These are phyloP conservation scores for Saturnispora dispora DNA, from an alignment of 805 yeast species.

Conservation along the genomic window DNA sequence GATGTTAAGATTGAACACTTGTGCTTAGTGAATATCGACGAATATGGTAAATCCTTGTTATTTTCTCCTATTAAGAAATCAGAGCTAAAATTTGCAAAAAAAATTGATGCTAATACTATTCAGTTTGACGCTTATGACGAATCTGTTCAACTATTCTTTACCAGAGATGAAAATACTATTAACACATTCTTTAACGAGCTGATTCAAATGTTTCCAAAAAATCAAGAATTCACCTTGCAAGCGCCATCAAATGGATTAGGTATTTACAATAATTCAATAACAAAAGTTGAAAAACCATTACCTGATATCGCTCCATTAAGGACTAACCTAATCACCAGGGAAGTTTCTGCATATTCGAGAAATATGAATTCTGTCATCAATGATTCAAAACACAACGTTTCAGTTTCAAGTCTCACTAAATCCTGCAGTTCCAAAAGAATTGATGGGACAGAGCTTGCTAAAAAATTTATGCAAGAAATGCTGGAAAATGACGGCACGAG, in stretches of 20 bases:
- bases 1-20: slow-evolving; percentile 8
- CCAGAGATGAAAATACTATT: slow-evolving; percentile 1
- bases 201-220: slow-evolving; percentile 10
- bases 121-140: slow-evolving; percentile 3
- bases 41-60: slow-evolving; percentile 23
- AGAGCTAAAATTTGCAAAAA: slow-evolving; percentile 20
- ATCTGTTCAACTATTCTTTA: slow-evolving; percentile 11
- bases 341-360: background rate
- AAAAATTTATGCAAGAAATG: slow-evolving; percentile 4
- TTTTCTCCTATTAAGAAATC: slow-evolving; percentile 28
- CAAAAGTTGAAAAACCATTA: background rate
- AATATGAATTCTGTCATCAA: background rate
- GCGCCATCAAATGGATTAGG: slow-evolving; percentile 7
- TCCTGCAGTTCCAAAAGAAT: background rate
- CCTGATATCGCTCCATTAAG: background rate
- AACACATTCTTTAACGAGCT: background rate
- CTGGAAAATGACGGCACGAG: slow-evolving; percentile 6
- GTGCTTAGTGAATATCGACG: slow-evolving; percentile 26
- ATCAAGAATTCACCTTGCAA: background rate
- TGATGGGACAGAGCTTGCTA: slow-evolving; percentile 3
- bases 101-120: slow-evolving; percentile 10
- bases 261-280: background rate
- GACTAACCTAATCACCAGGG: background rate
- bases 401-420: background rate
- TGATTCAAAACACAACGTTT: background rate